Conservation (phyloP, 768 basidiomycete genomes). For the Trametes gibbosa region DNA sequence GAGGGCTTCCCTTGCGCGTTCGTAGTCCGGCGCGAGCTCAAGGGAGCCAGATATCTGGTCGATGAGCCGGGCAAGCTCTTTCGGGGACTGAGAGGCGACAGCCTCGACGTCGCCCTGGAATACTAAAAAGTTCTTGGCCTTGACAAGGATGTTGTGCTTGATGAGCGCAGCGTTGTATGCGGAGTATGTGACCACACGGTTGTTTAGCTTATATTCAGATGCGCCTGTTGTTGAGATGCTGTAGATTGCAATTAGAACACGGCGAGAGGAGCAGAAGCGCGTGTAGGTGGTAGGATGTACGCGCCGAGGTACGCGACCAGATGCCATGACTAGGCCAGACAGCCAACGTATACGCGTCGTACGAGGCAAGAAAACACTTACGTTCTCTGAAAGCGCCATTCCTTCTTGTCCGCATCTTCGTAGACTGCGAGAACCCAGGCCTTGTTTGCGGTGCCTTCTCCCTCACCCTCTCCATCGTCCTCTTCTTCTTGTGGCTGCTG, state of each 20-base stretch:
- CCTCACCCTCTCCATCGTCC: constrained; percentile 47
- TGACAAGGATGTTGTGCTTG: constrained; percentile 92
- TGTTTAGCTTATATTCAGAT: constrained; percentile 90
- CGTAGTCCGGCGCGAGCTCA: constrained; percentile 86
- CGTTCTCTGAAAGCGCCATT: constrained; percentile 92
- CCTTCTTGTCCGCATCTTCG: constrained; percentile 69
- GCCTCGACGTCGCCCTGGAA: constrained; percentile 99
- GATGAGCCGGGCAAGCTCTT: constrained; percentile 84
- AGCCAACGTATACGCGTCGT: not conserved
- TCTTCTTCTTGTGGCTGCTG: constrained; percentile 53
- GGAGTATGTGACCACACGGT: constrained; percentile 76
- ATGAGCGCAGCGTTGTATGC: constrained; percentile 87
- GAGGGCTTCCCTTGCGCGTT: constrained; percentile 81
- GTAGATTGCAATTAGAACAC: not conserved
- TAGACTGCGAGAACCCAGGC: constrained; percentile 97
- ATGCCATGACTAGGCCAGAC: not conserved
- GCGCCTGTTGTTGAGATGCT: constrained; percentile 87
- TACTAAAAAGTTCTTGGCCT: constrained; percentile 98
- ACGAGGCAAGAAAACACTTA: constrained; percentile 40
- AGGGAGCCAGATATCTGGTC: constrained; percentile 96
- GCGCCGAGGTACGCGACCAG: not conserved
- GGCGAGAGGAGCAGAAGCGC: too few species aligned
- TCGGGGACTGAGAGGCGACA: constrained; percentile 91
- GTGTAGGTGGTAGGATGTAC: not conserved
- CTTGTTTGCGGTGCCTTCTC: constrained; percentile 84